Conservation (phyloP, 2,329 filamentous ascomycete species). For the Aspergillus fijiensis region DNA sequence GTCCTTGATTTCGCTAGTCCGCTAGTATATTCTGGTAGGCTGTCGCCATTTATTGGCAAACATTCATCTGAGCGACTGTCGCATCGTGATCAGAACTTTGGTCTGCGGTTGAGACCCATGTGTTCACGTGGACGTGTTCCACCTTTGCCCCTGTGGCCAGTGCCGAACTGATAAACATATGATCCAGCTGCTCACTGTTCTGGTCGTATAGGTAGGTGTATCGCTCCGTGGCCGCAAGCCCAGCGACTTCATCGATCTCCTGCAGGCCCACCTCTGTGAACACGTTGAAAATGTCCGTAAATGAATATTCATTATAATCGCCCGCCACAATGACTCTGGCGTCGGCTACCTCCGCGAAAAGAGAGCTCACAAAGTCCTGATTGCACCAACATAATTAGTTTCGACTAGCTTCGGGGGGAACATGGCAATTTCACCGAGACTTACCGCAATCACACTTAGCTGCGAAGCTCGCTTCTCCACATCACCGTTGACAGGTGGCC, state of each 20-base stretch:
- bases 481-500: slow-evolving; percentile 66
- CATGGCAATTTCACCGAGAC: slow-evolving; percentile 23
- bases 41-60: slow-evolving; percentile 46
- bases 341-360: slow-evolving; percentile 56
- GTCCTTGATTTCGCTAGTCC: background rate
- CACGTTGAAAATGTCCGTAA: slow-evolving; percentile 58
- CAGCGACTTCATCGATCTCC: slow-evolving; percentile 62
- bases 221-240: slow-evolving; percentile 56
- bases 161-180: slow-evolving; percentile 64
- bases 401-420: background rate
- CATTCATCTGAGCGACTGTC: slow-evolving; percentile 61
- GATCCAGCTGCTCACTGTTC: slow-evolving; percentile 69
- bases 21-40: background rate
- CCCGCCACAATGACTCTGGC: slow-evolving; percentile 63
- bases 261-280: slow-evolving; percentile 58
- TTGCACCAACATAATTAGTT: background rate
- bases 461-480: slow-evolving; percentile 59
- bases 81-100: slow-evolving; percentile 69
- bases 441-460: slow-evolving; percentile 57
- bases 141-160: slow-evolving; percentile 43
- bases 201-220: slow-evolving; percentile 71
- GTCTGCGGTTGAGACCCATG: slow-evolving; percentile 60
- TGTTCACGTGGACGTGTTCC: slow-evolving; percentile 71
- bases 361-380: slow-evolving; percentile 56
- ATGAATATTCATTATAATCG: slow-evolving; percentile 72